phyloP scores from a whole-genome alignment of 2,329 filamentous ascomycete species.

The Fusarium luffae region DNA sequence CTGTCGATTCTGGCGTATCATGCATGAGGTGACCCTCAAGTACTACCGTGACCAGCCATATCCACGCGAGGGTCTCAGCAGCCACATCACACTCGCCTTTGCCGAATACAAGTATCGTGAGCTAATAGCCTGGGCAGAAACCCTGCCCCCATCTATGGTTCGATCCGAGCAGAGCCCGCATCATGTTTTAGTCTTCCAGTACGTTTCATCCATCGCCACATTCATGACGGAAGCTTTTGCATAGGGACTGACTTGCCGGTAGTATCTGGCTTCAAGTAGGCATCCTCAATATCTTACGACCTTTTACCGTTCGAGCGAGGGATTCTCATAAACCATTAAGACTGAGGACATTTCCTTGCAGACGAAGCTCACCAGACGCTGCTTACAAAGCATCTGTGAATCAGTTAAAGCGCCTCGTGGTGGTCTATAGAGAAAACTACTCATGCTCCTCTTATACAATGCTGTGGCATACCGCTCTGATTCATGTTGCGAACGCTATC shows the following conservation, averaged over 20 bases:
- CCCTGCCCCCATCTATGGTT: constrained; percentile 44
- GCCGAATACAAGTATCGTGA: constrained; percentile 54
- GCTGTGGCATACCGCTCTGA: constrained; percentile 55
- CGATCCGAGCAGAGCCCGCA: constrained; percentile 46
- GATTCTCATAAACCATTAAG: not conserved
- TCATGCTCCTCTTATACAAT: constrained; percentile 51
- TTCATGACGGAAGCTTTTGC: not conserved
- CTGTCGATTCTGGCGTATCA: constrained; percentile 54
- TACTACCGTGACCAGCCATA: constrained; percentile 41
- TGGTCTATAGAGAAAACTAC: constrained; percentile 51
- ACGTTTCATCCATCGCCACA: constrained; percentile 22
- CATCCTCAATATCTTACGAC: constrained; percentile 52
- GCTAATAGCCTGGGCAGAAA: constrained; percentile 53
- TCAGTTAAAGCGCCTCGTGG: constrained; percentile 53
- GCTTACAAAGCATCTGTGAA: constrained; percentile 51
- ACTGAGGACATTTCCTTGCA: constrained; percentile 47
- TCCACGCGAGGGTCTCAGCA: constrained; percentile 12
- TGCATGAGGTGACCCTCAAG: constrained; percentile 47
- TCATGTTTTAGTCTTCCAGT: constrained; percentile 54
- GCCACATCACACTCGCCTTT: constrained; percentile 36
- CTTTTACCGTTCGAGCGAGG: constrained; percentile 27
- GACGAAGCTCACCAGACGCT: constrained; percentile 43
- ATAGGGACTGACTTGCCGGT: not conserved
- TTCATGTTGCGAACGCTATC: constrained; percentile 54
- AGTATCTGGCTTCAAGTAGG: constrained; percentile 56